Conservation (phyloP, 2,329 filamentous ascomycete species). For the Epichloe gansuensis region DNA sequence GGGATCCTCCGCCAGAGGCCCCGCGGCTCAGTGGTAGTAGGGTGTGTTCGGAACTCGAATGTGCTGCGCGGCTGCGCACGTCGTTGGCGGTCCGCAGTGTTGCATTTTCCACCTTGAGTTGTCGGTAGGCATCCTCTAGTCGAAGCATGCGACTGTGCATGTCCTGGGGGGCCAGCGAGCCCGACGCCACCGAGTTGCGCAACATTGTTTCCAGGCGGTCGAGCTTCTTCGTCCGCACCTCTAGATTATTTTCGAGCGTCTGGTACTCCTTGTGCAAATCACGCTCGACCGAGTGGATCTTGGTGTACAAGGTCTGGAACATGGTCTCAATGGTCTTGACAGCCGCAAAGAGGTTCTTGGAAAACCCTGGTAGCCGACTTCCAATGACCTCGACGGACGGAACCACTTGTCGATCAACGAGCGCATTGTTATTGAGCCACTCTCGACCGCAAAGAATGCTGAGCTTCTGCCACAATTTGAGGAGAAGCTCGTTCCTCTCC, state of each 20-base stretch:
- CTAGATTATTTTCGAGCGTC: conserved; percentile 66
- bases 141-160: conserved; percentile 35
- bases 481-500: conserved; percentile 78
- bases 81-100: conserved; percentile 54
- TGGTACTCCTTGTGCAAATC: conserved; percentile 89
- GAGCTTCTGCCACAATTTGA: conserved; percentile 82
- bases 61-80: conserved; percentile 37
- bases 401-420: conserved; percentile 73
- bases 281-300: conserved; percentile 75
- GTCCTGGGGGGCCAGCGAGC: conserved; percentile 29
- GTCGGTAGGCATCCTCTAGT: conserved; percentile 47
- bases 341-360: conserved; percentile 75
- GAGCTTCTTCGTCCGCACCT: conserved; percentile 68
- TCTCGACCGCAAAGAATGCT: conserved; percentile 78
- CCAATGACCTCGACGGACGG: conserved; percentile 77
- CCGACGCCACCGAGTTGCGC: conserved; percentile 46
- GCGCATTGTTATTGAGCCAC: conserved; percentile 79
- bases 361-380: conserved; percentile 76
- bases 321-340: conserved; percentile 78
- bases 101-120: conserved; percentile 52
- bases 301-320: conserved; percentile 62
- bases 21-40: not conserved
- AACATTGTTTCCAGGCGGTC: conserved; percentile 76
- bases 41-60: conserved; percentile 26
- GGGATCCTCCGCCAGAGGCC: conserved; percentile 31